Percentiles rank a stretch among this genome's conserved stretches.
Evolutionary conservation across 495 filamentous ascomycete species (phyloP).

Genomic region (Penicillium antarcticum): DNA sequence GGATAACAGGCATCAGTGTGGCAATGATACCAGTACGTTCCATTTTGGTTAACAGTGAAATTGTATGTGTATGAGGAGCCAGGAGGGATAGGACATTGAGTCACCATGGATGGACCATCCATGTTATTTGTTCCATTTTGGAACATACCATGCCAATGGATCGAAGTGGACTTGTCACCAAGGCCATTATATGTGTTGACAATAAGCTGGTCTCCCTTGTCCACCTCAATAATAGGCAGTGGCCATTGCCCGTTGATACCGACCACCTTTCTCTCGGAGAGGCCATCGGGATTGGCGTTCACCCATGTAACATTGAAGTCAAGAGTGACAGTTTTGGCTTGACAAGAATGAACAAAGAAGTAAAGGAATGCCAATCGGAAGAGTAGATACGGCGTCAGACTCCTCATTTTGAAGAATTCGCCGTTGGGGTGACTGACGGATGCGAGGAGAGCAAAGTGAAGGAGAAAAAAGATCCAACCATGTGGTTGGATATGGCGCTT

Average conservation of each 20-base stretch:
- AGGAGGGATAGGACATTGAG: constrained; percentile 66
- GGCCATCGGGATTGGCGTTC: constrained; percentile 73
- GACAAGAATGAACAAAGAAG: constrained; percentile 11
- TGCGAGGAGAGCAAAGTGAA: too few relatives aligned
- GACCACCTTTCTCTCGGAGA: constrained; percentile 61
- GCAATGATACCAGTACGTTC: constrained; percentile 84
- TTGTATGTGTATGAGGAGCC: constrained; percentile 68
- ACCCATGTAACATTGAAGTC: constrained; percentile 83
- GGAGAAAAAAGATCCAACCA: neutral
- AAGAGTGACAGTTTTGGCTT: constrained; percentile 64
- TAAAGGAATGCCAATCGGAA: neutral
- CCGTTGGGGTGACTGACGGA: neutral
- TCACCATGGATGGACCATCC: constrained; percentile 69
- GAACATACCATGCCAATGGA: constrained; percentile 82
- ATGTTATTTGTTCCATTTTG: constrained; percentile 66
- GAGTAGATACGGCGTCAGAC: neutral
- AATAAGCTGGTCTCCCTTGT: constrained; percentile 67
- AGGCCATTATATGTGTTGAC: constrained; percentile 72
- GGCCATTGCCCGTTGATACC: constrained; percentile 85
- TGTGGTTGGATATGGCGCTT: neutral
- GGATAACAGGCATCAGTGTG: constrained; percentile 68
- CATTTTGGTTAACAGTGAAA: constrained; percentile 73
- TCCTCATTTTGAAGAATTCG: neutral
- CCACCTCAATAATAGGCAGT: constrained; percentile 62
- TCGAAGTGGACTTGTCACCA: constrained; percentile 62